Conservation (phyloP, 2,329 filamentous ascomycete genomes). For the Rutstroemia sp. region DNA sequence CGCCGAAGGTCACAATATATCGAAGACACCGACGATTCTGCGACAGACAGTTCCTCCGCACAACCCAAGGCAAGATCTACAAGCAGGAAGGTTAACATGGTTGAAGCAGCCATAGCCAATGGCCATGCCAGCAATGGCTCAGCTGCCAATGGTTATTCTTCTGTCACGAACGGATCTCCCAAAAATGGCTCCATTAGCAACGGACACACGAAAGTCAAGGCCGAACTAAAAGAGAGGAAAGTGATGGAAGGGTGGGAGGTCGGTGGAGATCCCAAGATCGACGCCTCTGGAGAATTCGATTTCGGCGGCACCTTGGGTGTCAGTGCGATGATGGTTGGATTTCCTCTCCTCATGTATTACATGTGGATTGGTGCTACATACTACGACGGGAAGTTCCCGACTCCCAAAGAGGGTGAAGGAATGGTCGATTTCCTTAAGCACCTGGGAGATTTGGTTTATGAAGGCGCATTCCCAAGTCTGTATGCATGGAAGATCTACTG, state of each 20-base stretch:
- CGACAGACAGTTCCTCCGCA: constrained; percentile 23
- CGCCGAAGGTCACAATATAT: constrained; percentile 33
- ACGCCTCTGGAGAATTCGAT: constrained; percentile 61
- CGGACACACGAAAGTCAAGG: constrained; percentile 9
- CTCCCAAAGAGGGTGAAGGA: constrained; percentile 56
- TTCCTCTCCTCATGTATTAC: constrained; percentile 96
- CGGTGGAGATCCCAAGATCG: constrained; percentile 54
- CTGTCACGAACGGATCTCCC: constrained; percentile 7
- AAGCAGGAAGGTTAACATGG: constrained; percentile 20
- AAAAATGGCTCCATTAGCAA: constrained; percentile 7
- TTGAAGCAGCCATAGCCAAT: constrained; percentile 19
- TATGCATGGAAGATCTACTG: constrained; percentile 93
- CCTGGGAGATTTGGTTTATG: constrained; percentile 66
- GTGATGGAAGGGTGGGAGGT: constrained; percentile 50
- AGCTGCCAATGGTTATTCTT: constrained; percentile 5
- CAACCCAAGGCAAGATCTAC: constrained; percentile 12
- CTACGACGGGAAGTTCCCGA: constrained; percentile 78
- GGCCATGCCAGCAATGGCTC: constrained; percentile 13
- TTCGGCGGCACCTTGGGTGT: constrained; percentile 86
- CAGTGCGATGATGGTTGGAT: constrained; percentile 78
- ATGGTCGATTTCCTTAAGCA: constrained; percentile 65
- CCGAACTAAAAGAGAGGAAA: constrained; percentile 8
- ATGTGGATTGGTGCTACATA: constrained; percentile 97
- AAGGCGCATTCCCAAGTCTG: constrained; percentile 72
- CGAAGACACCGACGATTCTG: constrained; percentile 29